These are phyloP conservation scores for Candida sanyiensis DNA, from an alignment of 805 yeast genomes.

Conservation along the genomic window DNA sequence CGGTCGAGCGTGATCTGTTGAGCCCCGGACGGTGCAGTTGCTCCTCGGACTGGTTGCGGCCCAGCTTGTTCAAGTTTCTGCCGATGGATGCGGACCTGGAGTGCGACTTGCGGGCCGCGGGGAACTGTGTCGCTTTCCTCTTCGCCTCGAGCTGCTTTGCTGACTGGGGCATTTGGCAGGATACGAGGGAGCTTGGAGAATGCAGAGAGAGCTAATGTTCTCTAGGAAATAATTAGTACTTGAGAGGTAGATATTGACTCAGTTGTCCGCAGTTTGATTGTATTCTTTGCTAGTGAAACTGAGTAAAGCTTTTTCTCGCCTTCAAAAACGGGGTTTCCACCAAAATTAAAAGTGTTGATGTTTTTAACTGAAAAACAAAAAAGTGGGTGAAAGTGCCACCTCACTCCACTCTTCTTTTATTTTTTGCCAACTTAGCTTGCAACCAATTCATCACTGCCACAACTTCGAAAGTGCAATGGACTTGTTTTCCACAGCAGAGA, in stretches of 20 bases:
- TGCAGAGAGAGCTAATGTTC: too few relatives aligned
- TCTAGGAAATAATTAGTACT: too few relatives aligned
- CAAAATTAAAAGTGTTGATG: constrained; percentile 3
- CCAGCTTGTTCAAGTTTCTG: constrained; percentile 22
- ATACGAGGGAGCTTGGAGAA: background rate
- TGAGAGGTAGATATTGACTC: too few relatives aligned
- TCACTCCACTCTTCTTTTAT: too few relatives aligned
- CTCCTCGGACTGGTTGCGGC: constrained; percentile 7
- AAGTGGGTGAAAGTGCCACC: too few relatives aligned
- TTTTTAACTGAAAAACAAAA: background rate
- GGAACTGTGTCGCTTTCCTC: constrained; percentile 22
- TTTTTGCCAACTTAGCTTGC: too few relatives aligned
- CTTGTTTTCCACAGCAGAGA: constrained; percentile 40
- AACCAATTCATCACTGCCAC: background rate
- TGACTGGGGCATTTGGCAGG: constrained; percentile 6
- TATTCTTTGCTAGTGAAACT: too few relatives aligned
- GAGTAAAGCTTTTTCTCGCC: too few relatives aligned
- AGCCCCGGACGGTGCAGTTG: constrained; percentile 16
- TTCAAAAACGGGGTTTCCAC: too few relatives aligned
- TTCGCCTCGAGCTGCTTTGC: constrained; percentile 9
- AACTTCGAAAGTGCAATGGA: constrained; percentile 32
- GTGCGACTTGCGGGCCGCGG: constrained; percentile 17
- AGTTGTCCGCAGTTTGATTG: too few relatives aligned
- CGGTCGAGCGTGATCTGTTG: constrained; percentile 23
- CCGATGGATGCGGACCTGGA: constrained; percentile 24